These are phyloP conservation scores for Mallotus repandus DNA, from an alignment of 441 rosid species.

Conservation along the genomic window DNA sequence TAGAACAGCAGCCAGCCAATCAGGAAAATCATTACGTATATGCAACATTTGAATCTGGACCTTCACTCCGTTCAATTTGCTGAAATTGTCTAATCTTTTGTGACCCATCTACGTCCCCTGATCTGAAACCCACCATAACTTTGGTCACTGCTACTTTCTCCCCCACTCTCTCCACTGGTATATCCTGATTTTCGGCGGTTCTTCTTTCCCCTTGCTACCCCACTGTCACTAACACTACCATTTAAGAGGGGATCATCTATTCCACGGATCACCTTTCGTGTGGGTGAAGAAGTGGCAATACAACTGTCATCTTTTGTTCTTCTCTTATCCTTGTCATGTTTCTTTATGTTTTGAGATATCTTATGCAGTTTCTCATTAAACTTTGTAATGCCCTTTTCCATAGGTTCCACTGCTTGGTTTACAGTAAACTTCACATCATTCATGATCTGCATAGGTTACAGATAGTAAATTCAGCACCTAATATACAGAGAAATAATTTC, in stretches of 20 bases:
- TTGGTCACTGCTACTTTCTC: constrained; percentile 97
- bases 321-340: constrained; percentile 74
- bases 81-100: constrained; percentile 49
- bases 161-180: constrained; percentile 91
- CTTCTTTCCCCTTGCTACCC: constrained; percentile 64
- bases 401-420: constrained; percentile 95
- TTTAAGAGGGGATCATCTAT: constrained; percentile 96
- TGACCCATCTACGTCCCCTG: constrained; percentile 87
- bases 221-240: constrained; percentile 90
- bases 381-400: constrained; percentile 91
- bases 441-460: constrained; percentile 66
- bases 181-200: constrained; percentile 72
- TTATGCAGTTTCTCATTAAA: constrained; percentile 87
- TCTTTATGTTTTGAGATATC: constrained; percentile 90
- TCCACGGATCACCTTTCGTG: constrained; percentile 82
- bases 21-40: constrained; percentile 12
- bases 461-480: constrained; percentile 24
- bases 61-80: neutral
- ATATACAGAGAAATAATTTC: neutral
- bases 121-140: constrained; percentile 65
- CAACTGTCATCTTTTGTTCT: constrained; percentile 88
- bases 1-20: constrained; percentile 5
- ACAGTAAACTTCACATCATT: constrained; percentile 93
- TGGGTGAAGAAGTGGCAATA: constrained; percentile 53
- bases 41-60: constrained; percentile 10